Evolutionary conservation across 495 filamentous ascomycete genomes (phyloP).

Genomic region (Neurospora cerealis): DNA sequence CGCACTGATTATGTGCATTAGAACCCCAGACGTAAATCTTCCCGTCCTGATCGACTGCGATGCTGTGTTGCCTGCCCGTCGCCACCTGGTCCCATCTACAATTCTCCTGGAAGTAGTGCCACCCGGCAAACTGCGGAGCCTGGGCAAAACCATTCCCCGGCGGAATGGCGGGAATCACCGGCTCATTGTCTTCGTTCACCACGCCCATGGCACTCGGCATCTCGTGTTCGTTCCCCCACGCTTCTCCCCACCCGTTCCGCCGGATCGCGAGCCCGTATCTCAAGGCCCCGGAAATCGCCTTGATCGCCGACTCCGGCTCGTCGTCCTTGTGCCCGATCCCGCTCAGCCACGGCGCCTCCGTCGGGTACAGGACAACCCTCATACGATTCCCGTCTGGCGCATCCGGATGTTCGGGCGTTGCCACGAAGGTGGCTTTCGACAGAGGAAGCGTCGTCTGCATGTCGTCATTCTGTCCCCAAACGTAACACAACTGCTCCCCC

Average conservation of each 20-base stretch:
- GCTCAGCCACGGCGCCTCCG: slow-evolving; percentile 54
- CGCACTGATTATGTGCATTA: slow-evolving; percentile 55
- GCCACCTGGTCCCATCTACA: slow-evolving; percentile 24
- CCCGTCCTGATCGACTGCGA: slow-evolving; percentile 45
- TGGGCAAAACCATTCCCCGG: not conserved
- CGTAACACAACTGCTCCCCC: slow-evolving; percentile 55
- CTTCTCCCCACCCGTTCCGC: not conserved
- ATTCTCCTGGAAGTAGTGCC: not conserved
- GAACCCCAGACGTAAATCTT: slow-evolving; percentile 61
- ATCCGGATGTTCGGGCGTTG: slow-evolving; percentile 10
- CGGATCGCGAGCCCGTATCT: not conserved
- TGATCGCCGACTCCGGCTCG: slow-evolving; percentile 31
- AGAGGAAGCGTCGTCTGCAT: slow-evolving; percentile 54
- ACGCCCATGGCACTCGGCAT: not conserved
- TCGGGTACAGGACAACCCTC: slow-evolving; percentile 25
- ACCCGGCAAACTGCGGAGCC: not conserved
- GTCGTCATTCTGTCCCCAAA: slow-evolving; percentile 81
- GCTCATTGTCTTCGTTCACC: not conserved
- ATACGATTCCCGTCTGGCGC: not conserved
- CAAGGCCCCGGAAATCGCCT: not conserved
- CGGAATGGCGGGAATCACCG: not conserved
- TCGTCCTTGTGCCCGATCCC: slow-evolving; percentile 51
- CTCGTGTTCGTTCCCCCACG: not conserved
- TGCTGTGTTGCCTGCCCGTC: slow-evolving; percentile 44
- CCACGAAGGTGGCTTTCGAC: slow-evolving; percentile 52